Base-by-base conservation (phyloP, 1,284 basidiomycete species). In the Inonotus hispidus region DNA sequence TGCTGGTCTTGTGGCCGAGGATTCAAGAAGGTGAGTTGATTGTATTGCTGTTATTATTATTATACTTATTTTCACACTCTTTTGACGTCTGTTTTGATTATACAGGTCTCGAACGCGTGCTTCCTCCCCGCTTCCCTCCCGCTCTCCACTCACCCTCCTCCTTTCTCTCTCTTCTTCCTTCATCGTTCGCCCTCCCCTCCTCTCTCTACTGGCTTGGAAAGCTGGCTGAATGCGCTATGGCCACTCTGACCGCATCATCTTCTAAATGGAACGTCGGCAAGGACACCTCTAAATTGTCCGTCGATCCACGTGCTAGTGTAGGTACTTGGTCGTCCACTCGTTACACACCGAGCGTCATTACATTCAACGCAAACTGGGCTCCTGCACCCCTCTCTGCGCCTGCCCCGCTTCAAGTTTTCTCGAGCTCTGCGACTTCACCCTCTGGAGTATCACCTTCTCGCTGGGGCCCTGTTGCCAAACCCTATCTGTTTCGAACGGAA, bases 321-420 rank as follows among this genome's bases (percentile, higher is more conserved):
- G 25, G 37, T 6, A 52, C 46, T 25, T 46, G 57, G 35, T 29
- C 57, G 27, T 32, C 46, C 21, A 25, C 32, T 10, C 58, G 29
- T 2, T 61, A 61, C 35, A 37, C 59, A 14, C 59, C 59, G 13
- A 49, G 43, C 35, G 35, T 35, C 32, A 56, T 56, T 46, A 61
- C 59, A 3, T 61, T 61, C 54, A 50, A 61, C 47, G 59, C 59
- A 2, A 45, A 41, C 5, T 61, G 59, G 59, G 32, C 53, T 11
- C 57, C 57, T 37, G 29, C 21, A 6, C 50, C 58, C n/a, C 41
- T 59, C 37, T n/a, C 21, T 1, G 35, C 25, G 10, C 41, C 41
- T 4, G n/a, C 41, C 41, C 41, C 41, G 41, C n/a, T 43, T n/a
- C 41, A 43, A 14, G 16, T 43, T 21, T 16, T 35, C 49, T 27